Evolutionary conservation across 768 basidiomycete species (phyloP), one percentile per base, ranked within the genome.

Genomic region (Tricholoma bakamatsutake): DNA sequence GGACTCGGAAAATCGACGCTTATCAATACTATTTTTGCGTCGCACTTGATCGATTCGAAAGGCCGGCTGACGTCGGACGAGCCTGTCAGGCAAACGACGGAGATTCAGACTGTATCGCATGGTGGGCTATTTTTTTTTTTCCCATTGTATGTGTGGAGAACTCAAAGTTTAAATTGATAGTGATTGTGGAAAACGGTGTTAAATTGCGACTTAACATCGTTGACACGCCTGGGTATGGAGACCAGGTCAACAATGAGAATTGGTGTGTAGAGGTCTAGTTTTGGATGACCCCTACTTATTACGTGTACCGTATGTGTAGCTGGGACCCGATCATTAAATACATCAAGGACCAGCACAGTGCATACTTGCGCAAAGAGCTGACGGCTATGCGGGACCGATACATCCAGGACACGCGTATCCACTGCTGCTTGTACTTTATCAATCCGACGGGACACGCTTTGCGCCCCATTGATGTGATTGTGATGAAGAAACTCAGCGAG

Each of bases 251-350:
- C 83, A 99, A 99, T 72, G 96, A 99, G 72, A 90, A 90, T 71
- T 98, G 97, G 92, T 94, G 64, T 48, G 85, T 71, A 42, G 35
- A 39, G 35, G 33, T 8, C 48, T 2, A 6, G 47, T 50, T 53
- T 24, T 24, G 21, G 1, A 5, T 24, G 21, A 24, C 21, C 43
- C 45, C 37, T 42, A 49, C 45, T 49, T 51, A 24, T 56, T 40
- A 37, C 35, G 35, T 37, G 35, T 35, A 13, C 12, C 33, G 27
- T 58, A 31, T 37, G 0, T 40, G n/a, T 58, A 95, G 92, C 80
- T 99, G 96, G 96, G 96, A 99, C 67, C 91, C 96, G 42, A 98
- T 99, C 65, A 81, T 98, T 69, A 98, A 97, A 73, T 97, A 99
- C 72, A 98, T 98, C 79, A 93, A 95, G 77, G 96, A 98, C 80